phyloP scores from a whole-genome alignment of 345 rosid genomes.

The Geranium brycei region DNA sequence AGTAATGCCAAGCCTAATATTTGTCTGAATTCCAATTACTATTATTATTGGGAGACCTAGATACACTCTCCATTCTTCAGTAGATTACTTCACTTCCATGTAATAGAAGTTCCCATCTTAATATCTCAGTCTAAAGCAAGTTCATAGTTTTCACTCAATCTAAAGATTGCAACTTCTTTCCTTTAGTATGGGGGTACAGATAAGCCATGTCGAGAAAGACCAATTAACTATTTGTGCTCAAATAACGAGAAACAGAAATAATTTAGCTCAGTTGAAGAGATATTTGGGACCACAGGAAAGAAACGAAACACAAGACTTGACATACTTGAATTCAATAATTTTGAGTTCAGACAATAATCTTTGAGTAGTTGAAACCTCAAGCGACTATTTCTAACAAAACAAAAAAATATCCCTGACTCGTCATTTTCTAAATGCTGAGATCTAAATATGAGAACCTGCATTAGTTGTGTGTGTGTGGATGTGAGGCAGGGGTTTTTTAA shows the following conservation, averaged over 20 bases:
- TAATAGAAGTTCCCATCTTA: background rate
- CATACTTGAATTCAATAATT: background rate
- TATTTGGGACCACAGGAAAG: background rate
- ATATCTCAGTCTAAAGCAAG: background rate
- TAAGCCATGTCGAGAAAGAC: background rate
- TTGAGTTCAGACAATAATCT: too few species aligned
- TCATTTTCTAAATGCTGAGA: too few species aligned
- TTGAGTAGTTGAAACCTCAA: background rate
- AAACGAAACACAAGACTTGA: background rate
- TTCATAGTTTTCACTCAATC: background rate
- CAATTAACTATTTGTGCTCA: background rate
- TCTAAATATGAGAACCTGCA: background rate
- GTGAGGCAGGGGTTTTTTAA: background rate
- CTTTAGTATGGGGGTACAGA: background rate
- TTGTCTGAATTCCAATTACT: background rate
- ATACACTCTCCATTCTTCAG: background rate
- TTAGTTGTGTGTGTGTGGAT: background rate
- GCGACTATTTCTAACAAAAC: background rate
- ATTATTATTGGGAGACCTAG: background rate
- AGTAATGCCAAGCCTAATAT: background rate
- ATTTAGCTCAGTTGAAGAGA: background rate
- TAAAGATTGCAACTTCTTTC: background rate
- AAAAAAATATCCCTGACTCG: background rate
- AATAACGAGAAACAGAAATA: background rate
- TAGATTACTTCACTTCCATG: background rate